Base-by-base conservation (phyloP, 441 rosid genomes). In the Populus hybrid region DNA sequence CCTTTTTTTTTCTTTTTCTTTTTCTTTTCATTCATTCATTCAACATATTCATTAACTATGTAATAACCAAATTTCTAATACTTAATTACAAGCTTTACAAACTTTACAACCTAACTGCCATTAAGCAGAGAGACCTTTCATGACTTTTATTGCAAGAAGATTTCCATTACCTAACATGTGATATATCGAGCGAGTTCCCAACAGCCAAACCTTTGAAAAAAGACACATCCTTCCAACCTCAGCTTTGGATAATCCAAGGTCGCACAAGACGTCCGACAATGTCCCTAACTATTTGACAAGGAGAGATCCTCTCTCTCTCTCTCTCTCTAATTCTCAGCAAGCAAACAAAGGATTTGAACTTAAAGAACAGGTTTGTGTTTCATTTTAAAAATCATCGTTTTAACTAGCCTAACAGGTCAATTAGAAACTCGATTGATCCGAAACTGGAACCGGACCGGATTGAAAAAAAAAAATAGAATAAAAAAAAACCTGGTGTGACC, bases 191-290 rank as follows among this genome's bases (percentile, higher is more conserved):
- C 19, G 64, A 77, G 42, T 71, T 71, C 66, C 0, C 59, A 75
- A 67, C 77, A 57, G 72, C 79, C 76, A 42, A 70, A 71, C 65
- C 71, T 50, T 0, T 12, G 73, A 65, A 64, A 57, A 68, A 23
- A 28, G 42, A 38, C n/a, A 21, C 3, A 69, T 61, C 11, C 36
- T 34, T 76, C 40, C 28, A 67, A 32, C 70, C 19, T 24, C 35
- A n/a, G 61, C n/a, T 40, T 18, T 9, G 6, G 16, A 8, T 2
- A n/a, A 8, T 53, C 34, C 21, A 63, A 9, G 36, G 19, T 63
- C 12, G 23, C 28, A 63, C 6, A n/a, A 73, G 11, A 30, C 32
- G 32, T 30, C 32, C 9, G 75, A 57, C 53, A 73, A 61, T 23
- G 11, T 4, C 7, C 24, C 28, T 26, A 67, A 67, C 3, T 67